phyloP scores from a whole-genome alignment of 1,284 basidiomycete genomes.

The Melampsora americana region DNA sequence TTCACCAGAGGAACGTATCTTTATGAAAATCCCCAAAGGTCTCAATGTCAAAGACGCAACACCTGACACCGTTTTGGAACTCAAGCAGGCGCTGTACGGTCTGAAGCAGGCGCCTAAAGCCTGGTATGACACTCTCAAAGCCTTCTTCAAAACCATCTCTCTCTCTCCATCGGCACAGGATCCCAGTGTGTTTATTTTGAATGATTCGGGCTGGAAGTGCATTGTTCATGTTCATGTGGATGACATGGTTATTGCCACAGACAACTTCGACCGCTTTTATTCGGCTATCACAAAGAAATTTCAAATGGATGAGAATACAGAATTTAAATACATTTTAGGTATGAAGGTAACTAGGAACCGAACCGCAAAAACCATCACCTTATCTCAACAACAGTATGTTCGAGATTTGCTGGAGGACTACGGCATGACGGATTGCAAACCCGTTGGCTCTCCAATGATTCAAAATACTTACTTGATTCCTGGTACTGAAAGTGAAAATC shows the following conservation, averaged over 20 bases:
- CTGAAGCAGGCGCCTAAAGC: conserved; percentile 23
- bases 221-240: not conserved
- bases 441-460: not conserved
- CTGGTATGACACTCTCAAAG: too few relatives aligned
- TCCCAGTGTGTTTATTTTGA: not conserved
- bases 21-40: not conserved
- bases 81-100: conserved; percentile 25
- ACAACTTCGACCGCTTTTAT: not conserved
- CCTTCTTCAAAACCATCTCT: not conserved
- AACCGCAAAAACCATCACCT: not conserved
- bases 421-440: not conserved
- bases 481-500: not conserved
- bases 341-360: not conserved
- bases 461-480: not conserved
- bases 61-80: not conserved
- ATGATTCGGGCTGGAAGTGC: not conserved
- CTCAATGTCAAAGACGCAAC: not conserved
- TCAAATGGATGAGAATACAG: conserved; percentile 15
- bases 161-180: not conserved
- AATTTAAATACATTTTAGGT: not conserved
- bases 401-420: not conserved
- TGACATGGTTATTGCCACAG: not conserved
- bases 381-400: too few relatives aligned
- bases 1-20: too few relatives aligned
- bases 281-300: not conserved